phyloP scores from a whole-genome alignment of 371 early-diverging fungal genomes.

The Phascolomyces articulosus region DNA sequence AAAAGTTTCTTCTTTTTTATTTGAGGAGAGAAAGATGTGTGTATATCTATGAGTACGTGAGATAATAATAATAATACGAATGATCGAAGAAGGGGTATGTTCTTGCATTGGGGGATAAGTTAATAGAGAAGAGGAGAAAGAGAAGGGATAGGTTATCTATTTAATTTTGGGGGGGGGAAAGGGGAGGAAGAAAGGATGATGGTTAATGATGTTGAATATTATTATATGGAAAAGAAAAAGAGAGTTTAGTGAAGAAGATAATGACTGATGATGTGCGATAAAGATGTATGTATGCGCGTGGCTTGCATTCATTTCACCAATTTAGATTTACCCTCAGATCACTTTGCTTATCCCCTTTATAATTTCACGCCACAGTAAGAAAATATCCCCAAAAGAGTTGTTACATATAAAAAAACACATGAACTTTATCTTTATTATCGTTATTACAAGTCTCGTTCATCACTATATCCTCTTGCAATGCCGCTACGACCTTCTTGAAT shows the following conservation, averaged over 20 bases:
- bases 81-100: no score
- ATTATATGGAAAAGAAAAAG: no score
- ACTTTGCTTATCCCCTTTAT: background rate
- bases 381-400: background rate
- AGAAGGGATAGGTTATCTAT: no score
- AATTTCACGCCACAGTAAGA: constrained; percentile 1
- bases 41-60: no score
- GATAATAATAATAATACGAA: no score
- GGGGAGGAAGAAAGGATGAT: no score
- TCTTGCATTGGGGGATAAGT: no score
- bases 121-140: no score
- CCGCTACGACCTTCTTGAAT: constrained; percentile 85
- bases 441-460: constrained; percentile 36
- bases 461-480: constrained; percentile 82
- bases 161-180: no score
- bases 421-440: background rate
- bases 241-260: no score
- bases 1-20: background rate
- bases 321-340: background rate
- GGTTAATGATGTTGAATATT: no score
- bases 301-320: constrained; percentile 23
- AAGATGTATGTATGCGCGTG: constrained; percentile 3
- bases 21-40: background rate
- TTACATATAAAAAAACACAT: background rate
- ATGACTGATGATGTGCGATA: background rate